Percentiles rank a stretch among this genome's conserved stretches.
phyloP scores from a whole-genome alignment of 1,284 basidiomycete species.

The Ustilago shanxiensis region DNA sequence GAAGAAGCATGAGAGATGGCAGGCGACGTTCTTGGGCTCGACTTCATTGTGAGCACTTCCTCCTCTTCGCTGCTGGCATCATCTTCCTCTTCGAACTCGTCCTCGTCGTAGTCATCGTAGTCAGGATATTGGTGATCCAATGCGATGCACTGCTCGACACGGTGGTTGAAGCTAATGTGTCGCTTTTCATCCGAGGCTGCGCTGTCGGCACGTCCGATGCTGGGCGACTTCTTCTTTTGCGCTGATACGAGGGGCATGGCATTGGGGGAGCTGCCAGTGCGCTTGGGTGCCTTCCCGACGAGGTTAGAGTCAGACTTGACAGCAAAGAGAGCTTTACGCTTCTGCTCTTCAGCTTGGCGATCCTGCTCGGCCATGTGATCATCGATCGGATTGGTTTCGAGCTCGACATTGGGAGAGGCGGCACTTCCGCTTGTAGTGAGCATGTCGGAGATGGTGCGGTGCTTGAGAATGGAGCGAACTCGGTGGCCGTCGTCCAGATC shows the following conservation, averaged over 20 bases:
- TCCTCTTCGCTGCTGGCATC: slow-evolving; percentile 74
- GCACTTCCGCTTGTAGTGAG: slow-evolving; percentile 74
- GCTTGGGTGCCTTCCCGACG: slow-evolving; percentile 33
- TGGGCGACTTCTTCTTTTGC: slow-evolving; percentile 37
- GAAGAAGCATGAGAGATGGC: slow-evolving; percentile 46
- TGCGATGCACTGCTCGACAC: slow-evolving; percentile 97
- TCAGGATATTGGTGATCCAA: slow-evolving; percentile 73
- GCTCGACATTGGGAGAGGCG: slow-evolving; percentile 74
- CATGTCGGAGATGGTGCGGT: slow-evolving; percentile 90
- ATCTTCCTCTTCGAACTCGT: slow-evolving; percentile 71
- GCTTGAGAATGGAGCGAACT: slow-evolving; percentile 92
- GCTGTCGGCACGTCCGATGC: slow-evolving; percentile 43
- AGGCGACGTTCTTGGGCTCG: slow-evolving; percentile 50
- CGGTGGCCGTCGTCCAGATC: slow-evolving; percentile 71
- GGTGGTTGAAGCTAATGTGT: slow-evolving; percentile 98
- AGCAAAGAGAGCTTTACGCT: slow-evolving; percentile 47
- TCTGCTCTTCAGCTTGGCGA: slow-evolving; percentile 22
- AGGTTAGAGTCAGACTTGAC: slow-evolving; percentile 62
- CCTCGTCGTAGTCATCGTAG: slow-evolving; percentile 64
- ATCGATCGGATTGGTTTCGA: slow-evolving; percentile 44
- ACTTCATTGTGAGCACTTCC: slow-evolving; percentile 70
- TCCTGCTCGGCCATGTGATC: slow-evolving; percentile 59
- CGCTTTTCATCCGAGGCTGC: slow-evolving; percentile 72
- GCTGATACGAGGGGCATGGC: slow-evolving; percentile 43
- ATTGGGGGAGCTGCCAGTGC: slow-evolving; percentile 45